Evolutionary conservation across 2,329 filamentous ascomycete species (phyloP), one percentile per base, ranked within the genome.

Genomic region (Diaporthe nobilis): DNA sequence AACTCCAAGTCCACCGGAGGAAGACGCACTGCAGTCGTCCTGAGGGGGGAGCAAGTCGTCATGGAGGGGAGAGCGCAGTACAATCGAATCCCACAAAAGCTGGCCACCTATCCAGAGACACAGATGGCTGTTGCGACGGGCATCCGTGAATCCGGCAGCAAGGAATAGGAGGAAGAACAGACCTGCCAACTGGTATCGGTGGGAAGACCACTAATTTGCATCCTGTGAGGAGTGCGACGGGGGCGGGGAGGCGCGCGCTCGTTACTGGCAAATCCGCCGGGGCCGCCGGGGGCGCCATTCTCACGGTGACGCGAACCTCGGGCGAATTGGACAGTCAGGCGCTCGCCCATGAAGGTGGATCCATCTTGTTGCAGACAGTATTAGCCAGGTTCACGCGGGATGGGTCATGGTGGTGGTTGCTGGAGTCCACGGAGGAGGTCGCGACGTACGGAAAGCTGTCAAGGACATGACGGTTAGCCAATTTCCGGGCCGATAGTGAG

Each of bases 101-200:
- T 70, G 75, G 75, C 70, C 55, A 74, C 51, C 60, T 73, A 75
- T 77, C 78, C 78, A 77, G 76, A 74, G 60, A 75, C 75, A 72
- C 58, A 72, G 57, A 68, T 51, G 61, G 44, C 72, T 44, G 77
- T 53, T 67, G 74, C 51, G 75, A 72, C 76, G 78, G 77, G 74
- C 63, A 80, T 85, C 85, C 85, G 82, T 82, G 83, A 82, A 80
- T 85, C 85, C 86, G 85, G 82, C 83, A 83, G 85, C 84, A 88
- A 90, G 82, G 84, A 90, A 90, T 87, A 87, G 88, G 91, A 88
- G 88, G 86, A 85, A 84, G 85, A 88, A 94, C 97, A 97, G 94
- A 99, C 97, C 97, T 99, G 97, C 97, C 97, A 99, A 92, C 96
- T 98, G 90, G 97, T 99, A 90, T 98, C 96, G 88, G 92, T 93